A percentile compares a stretch with the other conserved stretches of the same genome.
phyloP scores from a whole-genome alignment of 2,329 filamentous ascomycete species.

The Rhinocladiella mackenziei region DNA sequence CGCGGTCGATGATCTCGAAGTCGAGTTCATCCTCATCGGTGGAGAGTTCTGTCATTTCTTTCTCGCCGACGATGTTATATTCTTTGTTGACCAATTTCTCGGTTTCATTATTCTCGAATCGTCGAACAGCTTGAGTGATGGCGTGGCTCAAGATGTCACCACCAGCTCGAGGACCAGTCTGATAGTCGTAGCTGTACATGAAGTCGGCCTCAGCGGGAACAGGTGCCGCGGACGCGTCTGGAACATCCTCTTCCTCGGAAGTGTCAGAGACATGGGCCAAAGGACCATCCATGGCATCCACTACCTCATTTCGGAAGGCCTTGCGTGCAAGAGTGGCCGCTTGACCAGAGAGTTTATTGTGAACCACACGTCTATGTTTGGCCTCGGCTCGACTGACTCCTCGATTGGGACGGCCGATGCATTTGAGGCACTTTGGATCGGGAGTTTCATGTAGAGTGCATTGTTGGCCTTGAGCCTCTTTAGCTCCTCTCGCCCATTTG shows the following conservation, averaged over 20 bases:
- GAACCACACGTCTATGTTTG: slow-evolving; percentile 11
- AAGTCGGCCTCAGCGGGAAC: slow-evolving; percentile 48
- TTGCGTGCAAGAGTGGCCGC: slow-evolving; percentile 26
- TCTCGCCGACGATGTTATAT: slow-evolving; percentile 50
- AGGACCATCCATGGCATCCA: slow-evolving; percentile 34
- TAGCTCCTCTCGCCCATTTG: slow-evolving; percentile 40
- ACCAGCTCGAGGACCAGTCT: slow-evolving; percentile 48
- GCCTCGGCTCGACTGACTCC: slow-evolving; percentile 13
- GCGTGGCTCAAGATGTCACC: slow-evolving; percentile 56
- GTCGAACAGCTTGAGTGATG: slow-evolving; percentile 55
- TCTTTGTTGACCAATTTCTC: slow-evolving; percentile 58
- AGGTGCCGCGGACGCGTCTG: slow-evolving; percentile 43
- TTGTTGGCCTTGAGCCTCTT: slow-evolving; percentile 5
- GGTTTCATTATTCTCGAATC: slow-evolving; percentile 57
- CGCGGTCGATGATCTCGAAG: slow-evolving; percentile 41
- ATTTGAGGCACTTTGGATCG: slow-evolving; percentile 25
- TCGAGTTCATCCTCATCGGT: slow-evolving; percentile 39
- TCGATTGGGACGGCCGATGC: slow-evolving; percentile 23
- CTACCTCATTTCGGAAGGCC: slow-evolving; percentile 34
- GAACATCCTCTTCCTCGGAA: slow-evolving; percentile 34
- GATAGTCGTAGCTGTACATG: slow-evolving; percentile 53
- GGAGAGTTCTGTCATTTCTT: slow-evolving; percentile 37
- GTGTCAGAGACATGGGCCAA: slow-evolving; percentile 26
- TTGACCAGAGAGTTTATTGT: slow-evolving; percentile 20
- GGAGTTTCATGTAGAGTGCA: slow-evolving; percentile 20